Base-by-base conservation (phyloP, 768 basidiomycete genomes). In the Suillus sp. region DNA sequence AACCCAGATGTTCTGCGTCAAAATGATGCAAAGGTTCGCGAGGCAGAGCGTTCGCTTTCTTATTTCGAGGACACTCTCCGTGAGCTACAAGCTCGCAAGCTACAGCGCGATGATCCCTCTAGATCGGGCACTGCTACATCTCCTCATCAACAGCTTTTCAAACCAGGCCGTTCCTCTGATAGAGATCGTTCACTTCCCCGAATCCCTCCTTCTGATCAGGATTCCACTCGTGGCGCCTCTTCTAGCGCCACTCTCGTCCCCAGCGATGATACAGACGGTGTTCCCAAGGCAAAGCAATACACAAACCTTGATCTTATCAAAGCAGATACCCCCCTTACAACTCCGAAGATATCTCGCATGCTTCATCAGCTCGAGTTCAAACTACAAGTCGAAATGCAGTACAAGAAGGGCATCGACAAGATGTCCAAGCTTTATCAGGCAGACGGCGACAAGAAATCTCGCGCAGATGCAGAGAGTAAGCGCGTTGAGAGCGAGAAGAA, bases 351-450 rank as follows among this genome's bases (percentile, higher is more conserved):
- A 74, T 93, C 95, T 47, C 87, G 87, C 69, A 98, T 99, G 96
- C 86, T 99, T 57, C 96, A 98, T 77, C 96, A 98, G 77, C 89
- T 99, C 65, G 96, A 99, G 78, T 99, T 98, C 86, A 99, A 99
- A 80, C 88, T 98, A 61, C 93, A 96, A 76, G 94, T 99, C 67
- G 97, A 99, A 78, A 86, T 91, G 80, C 95, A 99, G 78, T 98
- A 98, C 82, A 96, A 96, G 82, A 86, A 90, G 74, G 97, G 97
- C 47, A 97, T 98, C 67, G 96, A 99, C 79, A 98, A 98, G 81
- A 99, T 99, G 97, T 92, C 90, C 42, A 96, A 92, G 77, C 83
- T 98, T 37, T 98, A 98, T 75, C 89, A 94, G 70, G 93, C 91
- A 6, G 97, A 99, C 71, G 96, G 96, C 60, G 97, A 99, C 81